Base-by-base conservation (phyloP, 2,329 filamentous ascomycete genomes). In the Fusarium odoratissimum region DNA sequence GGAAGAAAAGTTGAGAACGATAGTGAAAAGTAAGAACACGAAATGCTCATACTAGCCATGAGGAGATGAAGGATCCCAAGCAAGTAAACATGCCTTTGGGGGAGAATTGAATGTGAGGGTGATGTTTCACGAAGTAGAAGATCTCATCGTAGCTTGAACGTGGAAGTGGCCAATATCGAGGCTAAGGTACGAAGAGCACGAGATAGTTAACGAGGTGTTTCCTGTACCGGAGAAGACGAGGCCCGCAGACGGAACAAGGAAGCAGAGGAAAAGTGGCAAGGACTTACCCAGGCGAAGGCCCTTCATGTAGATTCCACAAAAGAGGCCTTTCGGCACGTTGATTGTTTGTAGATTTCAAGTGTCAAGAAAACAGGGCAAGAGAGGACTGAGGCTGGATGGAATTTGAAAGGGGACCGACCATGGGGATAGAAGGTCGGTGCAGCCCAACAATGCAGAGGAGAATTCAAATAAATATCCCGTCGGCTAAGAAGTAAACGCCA, bases 191-290 rank as follows among this genome's bases (percentile, higher is more conserved):
- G 14, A 37, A 48, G 23, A 14, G n/a, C 19, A 19, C 10, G 17
- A 48, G 19, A 58, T 19, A 35, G 31, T 58, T 13, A 58, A 41
- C 8, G 31, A 48, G 5, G 13, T n/a, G 28, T n/a, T 5, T 11
- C 31, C 25, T 21, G 8, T 14, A 33, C 17, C 19, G 13, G 13
- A 21, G n/a, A 12, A 5, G 4, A 35, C 4, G 23, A 11, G 19
- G 3, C 3, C 21, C 17, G 14, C 16, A 31, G 16, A 19, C 14
- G 2, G 12, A 55, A 25, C 16, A 33, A 23, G 8, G 9, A 25
- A 21, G 4, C n/a, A 21, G 16, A 1, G 12, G 19, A 17, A 23
- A 3, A 14, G 12, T 25, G 10, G 16, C 2, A n/a, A 28, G 2
- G 21, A 55, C 38, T 41, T 21, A 55, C 46, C 25, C 4, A 25